Evolutionary conservation across 257 asterid species (phyloP), one percentile per base, ranked within the genome.

Genomic region (Penstemon eatonii): DNA sequence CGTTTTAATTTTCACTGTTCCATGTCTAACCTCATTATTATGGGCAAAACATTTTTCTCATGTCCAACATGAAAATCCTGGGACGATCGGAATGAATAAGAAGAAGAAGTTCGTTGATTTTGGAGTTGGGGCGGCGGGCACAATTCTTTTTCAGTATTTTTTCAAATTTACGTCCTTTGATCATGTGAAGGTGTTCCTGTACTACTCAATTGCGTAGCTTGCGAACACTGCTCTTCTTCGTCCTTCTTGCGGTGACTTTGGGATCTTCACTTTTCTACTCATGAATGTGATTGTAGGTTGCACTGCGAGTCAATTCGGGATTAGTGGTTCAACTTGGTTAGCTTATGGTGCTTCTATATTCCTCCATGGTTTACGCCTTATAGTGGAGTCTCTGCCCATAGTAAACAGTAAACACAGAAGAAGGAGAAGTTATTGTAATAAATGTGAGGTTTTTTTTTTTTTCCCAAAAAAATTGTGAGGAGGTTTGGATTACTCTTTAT

Each of bases 301-400:
- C 12, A 63, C 60, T 12, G 76, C 55, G 52, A 63, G 70, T 8
- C 43, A 71, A 7, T 71, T 71, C 46, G 76, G 76, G 51, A 36
- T 71, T 11, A 38, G 70, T 4, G 45, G 45, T 1, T 63, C 47
- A 0, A 71, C 76, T 36, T 71, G 76, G 76, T 4, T 71, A 42
- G 76, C 52, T 0, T 63, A 63, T 15, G 59, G 13, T 13, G 42
- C 65, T 6, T 15, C 47, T 45, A 43, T 71, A 2, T 37, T 63
- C 4, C 75, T 71, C 5, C 55, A 51, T 25, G 33, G 33, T 25
- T 25, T 25, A 2, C 33, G 33, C 33, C 33, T 25, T 25, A 25
- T 25, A 25, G 2, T 25, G 33, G 33, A 25, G 33, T 25, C 33
- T 25, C 33, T 25, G 33, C 33, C 33, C 2, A 2, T 25, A 2